Percentiles rank a stretch among this genome's conserved stretches.
Evolutionary conservation across 345 rosid species (phyloP).

Genomic region (Brassica rapa): DNA sequence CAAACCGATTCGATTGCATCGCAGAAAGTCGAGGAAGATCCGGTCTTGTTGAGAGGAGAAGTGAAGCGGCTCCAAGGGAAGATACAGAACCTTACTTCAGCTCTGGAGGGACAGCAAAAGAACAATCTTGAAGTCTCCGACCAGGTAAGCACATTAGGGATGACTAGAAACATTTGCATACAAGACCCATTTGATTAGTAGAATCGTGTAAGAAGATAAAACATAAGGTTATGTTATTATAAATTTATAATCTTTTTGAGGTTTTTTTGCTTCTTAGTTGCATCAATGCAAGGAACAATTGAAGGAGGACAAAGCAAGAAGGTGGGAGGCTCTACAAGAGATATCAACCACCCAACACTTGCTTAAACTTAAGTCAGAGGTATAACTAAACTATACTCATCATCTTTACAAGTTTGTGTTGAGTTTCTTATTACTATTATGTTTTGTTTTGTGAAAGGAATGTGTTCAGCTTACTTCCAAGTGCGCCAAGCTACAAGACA

Average conservation of each 20-base stretch:
- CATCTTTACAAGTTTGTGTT: not conserved
- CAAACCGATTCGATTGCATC: slow-evolving; percentile 41
- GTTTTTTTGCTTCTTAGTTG: slow-evolving; percentile 52
- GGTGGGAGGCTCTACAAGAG: slow-evolving; percentile 63
- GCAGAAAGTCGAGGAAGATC: slow-evolving; percentile 51
- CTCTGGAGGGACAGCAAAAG: slow-evolving; percentile 51
- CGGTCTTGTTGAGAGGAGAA: slow-evolving; percentile 52
- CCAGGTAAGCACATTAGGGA: slow-evolving; percentile 43
- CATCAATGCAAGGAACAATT: slow-evolving; percentile 50
- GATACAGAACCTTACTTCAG: slow-evolving; percentile 51
- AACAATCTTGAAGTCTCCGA: slow-evolving; percentile 51
- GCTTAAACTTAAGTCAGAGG: slow-evolving; percentile 68
- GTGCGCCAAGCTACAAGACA: slow-evolving; percentile 60
- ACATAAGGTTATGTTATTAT: not conserved
- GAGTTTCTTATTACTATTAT: slow-evolving; percentile 8
- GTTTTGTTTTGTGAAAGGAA: slow-evolving; percentile 49
- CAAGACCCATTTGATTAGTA: no score
- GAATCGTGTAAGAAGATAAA: no score
- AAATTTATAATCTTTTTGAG: not conserved
- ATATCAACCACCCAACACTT: slow-evolving; percentile 50
- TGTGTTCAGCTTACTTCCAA: slow-evolving; percentile 50
- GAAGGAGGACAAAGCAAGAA: slow-evolving; percentile 53
- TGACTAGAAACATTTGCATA: no score
- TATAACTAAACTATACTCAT: slow-evolving; percentile 3
- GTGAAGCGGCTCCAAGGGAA: slow-evolving; percentile 66